phyloP scores from a whole-genome alignment of 192 early-diverging fungal genomes.

The Entomortierella chlamydospora region DNA sequence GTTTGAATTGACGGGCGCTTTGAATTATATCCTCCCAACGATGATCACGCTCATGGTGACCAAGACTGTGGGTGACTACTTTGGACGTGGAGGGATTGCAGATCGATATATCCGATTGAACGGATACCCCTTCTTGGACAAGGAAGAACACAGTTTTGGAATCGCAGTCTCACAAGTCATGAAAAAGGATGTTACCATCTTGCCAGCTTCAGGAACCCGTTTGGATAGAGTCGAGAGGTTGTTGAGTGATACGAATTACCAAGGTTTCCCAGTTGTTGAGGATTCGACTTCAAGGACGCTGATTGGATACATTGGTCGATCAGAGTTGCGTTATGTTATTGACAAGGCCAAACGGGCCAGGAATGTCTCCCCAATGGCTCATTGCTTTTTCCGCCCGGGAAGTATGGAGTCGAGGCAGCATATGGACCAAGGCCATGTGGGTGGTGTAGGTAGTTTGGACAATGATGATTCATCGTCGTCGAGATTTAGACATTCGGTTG shows the following conservation, averaged over 20 bases:
- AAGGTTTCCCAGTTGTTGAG: conserved; percentile 84
- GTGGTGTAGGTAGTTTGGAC: conserved; percentile 22
- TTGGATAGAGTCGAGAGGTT: conserved; percentile 59
- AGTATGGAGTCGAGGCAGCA: conserved; percentile 49
- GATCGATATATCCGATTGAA: conserved; percentile 84
- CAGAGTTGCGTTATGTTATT: conserved; percentile 69
- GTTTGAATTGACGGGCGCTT: conserved; percentile 97
- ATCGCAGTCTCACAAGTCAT: conserved; percentile 66
- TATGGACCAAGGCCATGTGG: conserved; percentile 28
- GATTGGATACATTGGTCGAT: conserved; percentile 77
- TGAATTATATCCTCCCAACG: conserved; percentile 87
- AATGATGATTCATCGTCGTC: conserved; percentile 2
- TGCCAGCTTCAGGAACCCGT: conserved; percentile 67
- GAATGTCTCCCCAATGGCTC: conserved; percentile 58
- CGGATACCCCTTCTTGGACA: conserved; percentile 82
- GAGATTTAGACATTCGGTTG: conserved; percentile 1
- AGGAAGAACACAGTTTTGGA: conserved; percentile 74
- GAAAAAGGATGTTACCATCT: conserved; percentile 66
- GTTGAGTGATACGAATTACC: conserved; percentile 63
- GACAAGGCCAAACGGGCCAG: conserved; percentile 62
- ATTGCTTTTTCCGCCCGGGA: conserved; percentile 62
- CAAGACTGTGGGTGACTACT: conserved; percentile 77
- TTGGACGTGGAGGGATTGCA: conserved; percentile 80
- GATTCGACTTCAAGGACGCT: conserved; percentile 66
- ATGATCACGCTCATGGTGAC: conserved; percentile 85